Percentiles rank a stretch among this genome's conserved stretches.
phyloP scores from a whole-genome alignment of 768 basidiomycete species.

The Leccinum variicolor region DNA sequence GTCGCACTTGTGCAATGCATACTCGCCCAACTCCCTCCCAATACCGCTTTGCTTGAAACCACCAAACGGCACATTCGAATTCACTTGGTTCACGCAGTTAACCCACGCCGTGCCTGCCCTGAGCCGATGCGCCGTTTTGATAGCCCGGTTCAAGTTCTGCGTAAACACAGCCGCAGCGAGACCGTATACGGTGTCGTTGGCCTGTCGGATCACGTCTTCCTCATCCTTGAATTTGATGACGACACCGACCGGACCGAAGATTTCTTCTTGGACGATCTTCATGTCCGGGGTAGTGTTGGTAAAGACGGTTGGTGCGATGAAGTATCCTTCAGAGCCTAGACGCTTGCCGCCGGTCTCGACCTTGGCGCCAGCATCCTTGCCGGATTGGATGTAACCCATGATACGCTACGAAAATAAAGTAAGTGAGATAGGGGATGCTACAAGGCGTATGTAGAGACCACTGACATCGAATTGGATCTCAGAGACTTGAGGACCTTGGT shows the following conservation, averaged over 20 bases:
- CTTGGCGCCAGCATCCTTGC: slow-evolving; percentile 68
- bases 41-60: slow-evolving; percentile 85
- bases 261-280: slow-evolving; percentile 74
- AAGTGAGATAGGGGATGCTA: background rate
- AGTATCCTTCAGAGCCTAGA: slow-evolving; percentile 61
- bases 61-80: slow-evolving; percentile 65
- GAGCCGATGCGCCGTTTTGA: slow-evolving; percentile 68
- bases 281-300: slow-evolving; percentile 62
- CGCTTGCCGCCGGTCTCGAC: slow-evolving; percentile 61
- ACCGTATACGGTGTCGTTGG: slow-evolving; percentile 87
- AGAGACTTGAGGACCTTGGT: slow-evolving; percentile 80
- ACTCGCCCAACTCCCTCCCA: slow-evolving; percentile 77
- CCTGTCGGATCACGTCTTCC: slow-evolving; percentile 62
- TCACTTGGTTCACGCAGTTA: slow-evolving; percentile 30
- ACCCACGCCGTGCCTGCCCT: slow-evolving; percentile 83
- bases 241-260: slow-evolving; percentile 79
- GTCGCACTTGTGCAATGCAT: slow-evolving; percentile 56
- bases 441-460: background rate
- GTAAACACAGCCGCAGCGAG: slow-evolving; percentile 88
- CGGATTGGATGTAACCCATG: slow-evolving; percentile 74
- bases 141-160: slow-evolving; percentile 68
- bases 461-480: slow-evolving; percentile 69
- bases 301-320: slow-evolving; percentile 74
- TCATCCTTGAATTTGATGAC: slow-evolving; percentile 73
- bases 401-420: slow-evolving; percentile 51